Base-by-base conservation (phyloP, 169 alveolate species). In the Toxoplasma gondii region DNA sequence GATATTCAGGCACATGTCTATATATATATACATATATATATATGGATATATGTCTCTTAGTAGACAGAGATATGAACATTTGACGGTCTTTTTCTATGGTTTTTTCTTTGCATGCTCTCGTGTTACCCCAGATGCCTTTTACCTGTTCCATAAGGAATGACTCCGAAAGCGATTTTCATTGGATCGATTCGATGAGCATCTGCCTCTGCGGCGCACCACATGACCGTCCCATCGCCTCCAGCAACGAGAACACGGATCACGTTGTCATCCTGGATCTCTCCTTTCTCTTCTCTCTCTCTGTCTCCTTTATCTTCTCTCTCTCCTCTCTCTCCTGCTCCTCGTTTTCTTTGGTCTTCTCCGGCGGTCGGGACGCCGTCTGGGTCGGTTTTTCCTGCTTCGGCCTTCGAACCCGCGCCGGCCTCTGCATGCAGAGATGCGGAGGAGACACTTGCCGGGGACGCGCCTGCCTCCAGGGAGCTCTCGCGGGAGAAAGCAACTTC, bases 151-250 rank as follows among this genome's bases (percentile, higher is more conserved):
- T 97, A 98, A 29, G 99, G 99, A 49, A 98, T 96, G 22, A 98
- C 98, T 29, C 99, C 99, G 64, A 98, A 93, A 31, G 97, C 98
- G 91, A 98, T 88, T 43, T 90, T 80, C 36, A 95, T 94, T 44
- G 96, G 91, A 82, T 98, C 96, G 44, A 98, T 96, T n/a, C 94
- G 92, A 90, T 97, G 97, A 36, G 92, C 95, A 36, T 97, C 97
- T 93, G 98, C 94, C 96, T 98, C 99, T 82, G 95, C 94, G 9
- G 98, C 93, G 54, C 98, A 97, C 99, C 99, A 98, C 97, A 98
- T 97, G 29, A 98, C 97, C 16, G 99, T 98, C n/a, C 99, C 99
- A 95, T 98, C 99, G 22, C 99, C 99, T 27, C 99, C 99, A 34
- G 99, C 99, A 36, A 97, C 98, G n/a, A 98, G 96, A 24, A 96